phyloP scores from a whole-genome alignment of 2,329 filamentous ascomycete species.

The Talaromyces sp. region DNA sequence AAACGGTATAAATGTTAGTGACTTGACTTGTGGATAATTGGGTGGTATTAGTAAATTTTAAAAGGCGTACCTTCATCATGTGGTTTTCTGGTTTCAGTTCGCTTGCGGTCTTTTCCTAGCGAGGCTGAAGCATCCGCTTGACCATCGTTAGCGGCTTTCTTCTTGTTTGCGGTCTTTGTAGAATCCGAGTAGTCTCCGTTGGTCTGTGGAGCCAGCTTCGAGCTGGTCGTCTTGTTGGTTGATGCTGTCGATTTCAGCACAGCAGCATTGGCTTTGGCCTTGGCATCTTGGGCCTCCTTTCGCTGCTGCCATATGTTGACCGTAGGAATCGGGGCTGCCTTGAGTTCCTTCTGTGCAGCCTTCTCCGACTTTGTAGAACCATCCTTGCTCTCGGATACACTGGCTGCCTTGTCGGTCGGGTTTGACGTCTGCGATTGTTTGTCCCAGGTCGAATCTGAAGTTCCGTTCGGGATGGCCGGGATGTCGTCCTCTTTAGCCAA shows the following conservation, averaged over 20 bases:
- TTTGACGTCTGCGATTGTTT: conserved; percentile 60
- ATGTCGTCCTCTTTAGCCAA: conserved; percentile 57
- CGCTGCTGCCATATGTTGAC: conserved; percentile 89
- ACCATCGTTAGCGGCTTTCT: conserved; percentile 29
- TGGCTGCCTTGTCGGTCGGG: conserved; percentile 53
- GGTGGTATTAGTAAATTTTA: not conserved
- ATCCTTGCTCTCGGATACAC: conserved; percentile 44
- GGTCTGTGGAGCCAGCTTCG: conserved; percentile 21
- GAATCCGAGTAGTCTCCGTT: conserved; percentile 35
- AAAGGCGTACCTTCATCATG: conserved; percentile 30
- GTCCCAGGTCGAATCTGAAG: conserved; percentile 64
- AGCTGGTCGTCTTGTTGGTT: conserved; percentile 17
- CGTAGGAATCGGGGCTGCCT: conserved; percentile 73
- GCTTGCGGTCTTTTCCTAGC: conserved; percentile 29
- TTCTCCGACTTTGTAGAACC: conserved; percentile 53
- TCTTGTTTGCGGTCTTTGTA: conserved; percentile 35
- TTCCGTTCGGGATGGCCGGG: conserved; percentile 58
- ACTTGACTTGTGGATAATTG: not conserved
- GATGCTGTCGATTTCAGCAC: conserved; percentile 21
- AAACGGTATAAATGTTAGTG: not conserved
- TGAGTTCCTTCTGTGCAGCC: conserved; percentile 59
- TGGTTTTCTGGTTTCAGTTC: conserved; percentile 38
- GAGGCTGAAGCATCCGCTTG: conserved; percentile 17
- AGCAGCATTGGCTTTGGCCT: conserved; percentile 37
- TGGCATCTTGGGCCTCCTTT: conserved; percentile 59